These are phyloP conservation scores for Barnettozyma hawaiiensis DNA, from an alignment of 1,139 yeast species.

Conservation along the genomic window DNA sequence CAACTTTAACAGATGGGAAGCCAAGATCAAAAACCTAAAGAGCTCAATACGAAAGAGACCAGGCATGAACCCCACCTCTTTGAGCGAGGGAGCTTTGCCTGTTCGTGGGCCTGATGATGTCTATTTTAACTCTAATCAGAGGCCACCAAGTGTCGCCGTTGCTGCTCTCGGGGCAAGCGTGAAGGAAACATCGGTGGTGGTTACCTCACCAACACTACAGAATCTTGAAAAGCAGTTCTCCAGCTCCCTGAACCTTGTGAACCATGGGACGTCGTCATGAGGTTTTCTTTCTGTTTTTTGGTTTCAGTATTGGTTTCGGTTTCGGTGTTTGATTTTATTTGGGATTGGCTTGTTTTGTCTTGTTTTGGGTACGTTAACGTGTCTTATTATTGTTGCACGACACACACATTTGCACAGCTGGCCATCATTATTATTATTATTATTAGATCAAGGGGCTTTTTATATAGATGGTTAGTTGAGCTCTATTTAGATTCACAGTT, in stretches of 20 bases:
- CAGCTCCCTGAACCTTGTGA: conserved; percentile 8
- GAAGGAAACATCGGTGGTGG: not conserved
- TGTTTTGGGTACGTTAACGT: too few species aligned
- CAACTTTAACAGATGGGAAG: conserved; percentile 17
- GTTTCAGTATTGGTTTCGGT: not conserved
- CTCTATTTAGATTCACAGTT: too few species aligned
- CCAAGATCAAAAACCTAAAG: conserved; percentile 10
- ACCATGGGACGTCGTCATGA: not conserved
- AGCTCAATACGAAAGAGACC: not conserved
- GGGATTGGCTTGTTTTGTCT: not conserved
- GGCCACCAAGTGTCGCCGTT: too few species aligned
- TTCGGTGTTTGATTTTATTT: too few species aligned
- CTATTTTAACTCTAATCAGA: not conserved
- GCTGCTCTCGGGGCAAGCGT: too few species aligned
- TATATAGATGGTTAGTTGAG: too few species aligned
- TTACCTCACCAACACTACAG: conserved; percentile 12
- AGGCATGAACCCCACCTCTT: not conserved
- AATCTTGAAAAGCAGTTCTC: conserved; percentile 13
- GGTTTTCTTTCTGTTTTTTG: not conserved
- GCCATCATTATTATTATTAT: too few species aligned
- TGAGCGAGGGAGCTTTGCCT: conserved; percentile 1
- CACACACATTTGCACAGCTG: not conserved
- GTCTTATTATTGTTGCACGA: too few species aligned
- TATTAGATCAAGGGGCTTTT: too few species aligned
- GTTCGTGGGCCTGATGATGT: not conserved